Base-by-base conservation (phyloP, 192 early-diverging fungal species). In the Podila clonocystis region DNA sequence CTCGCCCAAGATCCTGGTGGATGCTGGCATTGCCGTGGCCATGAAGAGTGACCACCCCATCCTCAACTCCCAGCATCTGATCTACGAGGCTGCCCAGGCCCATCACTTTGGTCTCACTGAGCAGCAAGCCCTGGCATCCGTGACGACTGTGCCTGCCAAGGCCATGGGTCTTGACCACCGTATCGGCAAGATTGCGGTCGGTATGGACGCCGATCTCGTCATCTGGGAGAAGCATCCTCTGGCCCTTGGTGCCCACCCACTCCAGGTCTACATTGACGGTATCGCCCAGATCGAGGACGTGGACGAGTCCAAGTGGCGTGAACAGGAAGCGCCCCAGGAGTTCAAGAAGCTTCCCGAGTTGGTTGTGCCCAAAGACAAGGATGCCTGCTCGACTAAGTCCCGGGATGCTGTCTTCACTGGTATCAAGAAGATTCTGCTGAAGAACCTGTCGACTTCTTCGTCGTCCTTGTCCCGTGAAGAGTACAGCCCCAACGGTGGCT, bases 141-240 rank as follows among this genome's bases (percentile, higher is more conserved):
- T 94, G 0, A 95, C 93, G 9, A 89, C 90, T 29, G 85, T 91
- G 6, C 92, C 92, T 9, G 94, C 94, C 9, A 73, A 85, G 26
- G 74, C 83, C 3, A 66, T 95, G 41, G 94, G 94, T n/a, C 82
- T 88, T 22, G 91, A 85, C 6, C 82, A 90, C 62, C 84, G 94
- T n/a, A 82, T 95, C 49, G 94, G 94, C 6, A 75, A 74, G 41
- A 67, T 94, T 30, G 73, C 69, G 11, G 61, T 72, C 3, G 91
- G 92, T 4, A 93, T 91, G 75, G 94, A 95, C 85, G 94, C 94
- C 6, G 94, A 95, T 63, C 64, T 93, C 26, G 92, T 95, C 5
- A 83, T 95, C 55, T 95, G 94, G 94, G 85, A 93, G 70, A 84
- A 87, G 34, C 72, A 88, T 64, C 94, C 94, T 11, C 79, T 94